Conservation (phyloP, 805 yeast genomes). For the Wickerhamomyces xylosicus region DNA sequence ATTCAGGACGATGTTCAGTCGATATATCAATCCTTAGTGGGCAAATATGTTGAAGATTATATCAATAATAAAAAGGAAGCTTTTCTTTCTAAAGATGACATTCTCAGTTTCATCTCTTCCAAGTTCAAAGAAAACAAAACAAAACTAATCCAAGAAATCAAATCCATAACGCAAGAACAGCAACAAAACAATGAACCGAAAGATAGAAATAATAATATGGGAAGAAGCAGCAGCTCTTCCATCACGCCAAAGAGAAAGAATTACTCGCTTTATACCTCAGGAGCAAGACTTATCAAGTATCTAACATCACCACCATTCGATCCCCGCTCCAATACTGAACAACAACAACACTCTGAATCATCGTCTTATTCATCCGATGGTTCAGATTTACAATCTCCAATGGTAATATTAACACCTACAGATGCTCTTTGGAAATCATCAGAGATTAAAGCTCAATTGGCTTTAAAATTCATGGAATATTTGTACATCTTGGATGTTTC, state of each 20-base stretch:
- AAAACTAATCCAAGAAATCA: background rate
- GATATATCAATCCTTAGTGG: too few species aligned
- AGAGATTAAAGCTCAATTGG: background rate
- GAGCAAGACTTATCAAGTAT: background rate
- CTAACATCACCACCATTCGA: constrained; percentile 19
- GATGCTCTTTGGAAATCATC: background rate
- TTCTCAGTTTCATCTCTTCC: background rate
- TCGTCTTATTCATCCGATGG: background rate
- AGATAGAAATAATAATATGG: too few species aligned
- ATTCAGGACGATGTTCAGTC: too few species aligned
- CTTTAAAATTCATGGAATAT: background rate
- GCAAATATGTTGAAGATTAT: too few species aligned
- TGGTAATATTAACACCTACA: background rate
- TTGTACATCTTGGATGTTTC: background rate
- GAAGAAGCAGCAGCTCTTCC: too few species aligned
- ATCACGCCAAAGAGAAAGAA: background rate
- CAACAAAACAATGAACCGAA: too few species aligned
- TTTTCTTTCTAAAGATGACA: background rate
- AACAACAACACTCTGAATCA: too few species aligned
- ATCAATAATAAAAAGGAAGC: background rate
- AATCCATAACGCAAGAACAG: background rate
- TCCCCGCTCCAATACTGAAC: constrained; percentile 3
- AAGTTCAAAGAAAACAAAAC: background rate
- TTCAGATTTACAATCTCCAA: background rate
- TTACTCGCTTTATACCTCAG: background rate